These are phyloP conservation scores for Fagopyrum tataricum DNA, from an alignment of 148 eudicot species.

Conservation along the genomic window DNA sequence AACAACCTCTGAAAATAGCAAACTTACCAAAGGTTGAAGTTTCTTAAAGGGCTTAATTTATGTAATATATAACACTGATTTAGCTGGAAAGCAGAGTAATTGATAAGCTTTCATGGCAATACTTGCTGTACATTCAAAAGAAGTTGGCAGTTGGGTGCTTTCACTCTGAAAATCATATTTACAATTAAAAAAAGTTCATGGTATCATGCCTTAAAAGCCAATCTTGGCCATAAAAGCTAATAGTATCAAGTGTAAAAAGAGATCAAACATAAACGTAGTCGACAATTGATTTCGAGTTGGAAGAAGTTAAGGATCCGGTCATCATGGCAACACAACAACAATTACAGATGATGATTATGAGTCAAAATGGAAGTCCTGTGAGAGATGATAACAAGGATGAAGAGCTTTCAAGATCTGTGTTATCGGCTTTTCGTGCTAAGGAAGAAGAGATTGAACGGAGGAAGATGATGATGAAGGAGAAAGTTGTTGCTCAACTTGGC, in stretches of 20 bases:
- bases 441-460: slow-evolving; percentile 91
- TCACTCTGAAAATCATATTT: background rate
- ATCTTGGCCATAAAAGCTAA: slow-evolving; percentile 30
- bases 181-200: background rate
- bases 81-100: background rate
- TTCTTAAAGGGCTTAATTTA: background rate
- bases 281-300: background rate
- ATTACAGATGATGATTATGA: slow-evolving; percentile 22
- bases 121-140: slow-evolving; percentile 16
- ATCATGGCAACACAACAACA: slow-evolving; percentile 46
- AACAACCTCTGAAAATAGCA: slow-evolving; percentile 47
- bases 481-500: slow-evolving; percentile 68
- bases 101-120: background rate
- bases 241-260: background rate
- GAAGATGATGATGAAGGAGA: slow-evolving; percentile 57
- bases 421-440: slow-evolving; percentile 62
- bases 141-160: slow-evolving; percentile 24
- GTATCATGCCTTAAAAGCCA: slow-evolving; percentile 45
- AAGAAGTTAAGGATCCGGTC: background rate
- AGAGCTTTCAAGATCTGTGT: slow-evolving; percentile 57
- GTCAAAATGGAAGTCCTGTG: slow-evolving; percentile 31
- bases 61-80: background rate
- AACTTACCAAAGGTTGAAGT: slow-evolving; percentile 24
- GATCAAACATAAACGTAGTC: background rate
- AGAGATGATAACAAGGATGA: slow-evolving; percentile 39